These are phyloP conservation scores for Thelephora terrestris DNA, from an alignment of 1,284 basidiomycete species.

Conservation along the genomic window DNA sequence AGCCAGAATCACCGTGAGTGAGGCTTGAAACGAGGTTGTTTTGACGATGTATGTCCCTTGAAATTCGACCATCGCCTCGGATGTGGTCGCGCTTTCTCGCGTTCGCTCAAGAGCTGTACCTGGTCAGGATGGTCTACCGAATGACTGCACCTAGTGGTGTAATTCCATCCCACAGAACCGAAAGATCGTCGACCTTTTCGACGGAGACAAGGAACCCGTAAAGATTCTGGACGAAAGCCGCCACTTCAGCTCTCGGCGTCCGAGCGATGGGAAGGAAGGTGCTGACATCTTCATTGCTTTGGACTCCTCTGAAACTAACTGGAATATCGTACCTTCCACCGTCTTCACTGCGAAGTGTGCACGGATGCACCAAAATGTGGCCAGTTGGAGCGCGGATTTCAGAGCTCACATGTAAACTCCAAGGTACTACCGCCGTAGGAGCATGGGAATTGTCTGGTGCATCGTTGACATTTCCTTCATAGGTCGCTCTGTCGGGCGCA, in stretches of 20 bases:
- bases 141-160: conserved; percentile 42
- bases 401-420: conserved; percentile 79
- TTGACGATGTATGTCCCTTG: conserved; percentile 29
- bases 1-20: conserved; percentile 41
- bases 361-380: no score
- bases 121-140: conserved; percentile 71
- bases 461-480: conserved; percentile 71
- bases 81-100: conserved; percentile 31
- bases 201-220: conserved; percentile 65
- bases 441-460: no score
- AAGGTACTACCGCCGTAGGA: no score
- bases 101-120: conserved; percentile 51
- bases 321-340: conserved; percentile 59
- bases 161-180: conserved; percentile 46
- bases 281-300: conserved; percentile 59
- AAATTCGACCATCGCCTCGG: conserved; percentile 62
- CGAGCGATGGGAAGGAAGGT: background rate
- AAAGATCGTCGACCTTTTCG: conserved; percentile 69
- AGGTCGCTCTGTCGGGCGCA: conserved; percentile 60
- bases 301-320: conserved; percentile 47
- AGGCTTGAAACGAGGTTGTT: conserved; percentile 34
- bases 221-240: conserved; percentile 45
- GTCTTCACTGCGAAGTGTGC: conserved; percentile 36
- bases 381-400: conserved; percentile 37
- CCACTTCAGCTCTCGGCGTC: conserved; percentile 6